Evolutionary conservation across 306 rosid genomes (phyloP), one percentile per base, ranked within the genome.

Genomic region (Gillenia trifoliata): DNA sequence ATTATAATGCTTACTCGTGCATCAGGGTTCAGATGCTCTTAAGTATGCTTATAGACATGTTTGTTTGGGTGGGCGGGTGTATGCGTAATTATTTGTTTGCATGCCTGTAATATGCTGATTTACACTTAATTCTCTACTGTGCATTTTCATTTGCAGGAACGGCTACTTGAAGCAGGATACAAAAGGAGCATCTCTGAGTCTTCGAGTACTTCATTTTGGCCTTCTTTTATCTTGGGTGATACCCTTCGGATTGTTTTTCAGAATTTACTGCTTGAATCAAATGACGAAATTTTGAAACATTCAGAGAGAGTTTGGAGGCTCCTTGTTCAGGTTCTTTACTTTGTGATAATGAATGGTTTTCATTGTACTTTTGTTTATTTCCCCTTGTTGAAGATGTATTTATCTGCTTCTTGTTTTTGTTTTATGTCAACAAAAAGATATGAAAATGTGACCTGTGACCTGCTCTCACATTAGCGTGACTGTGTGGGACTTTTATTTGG

Each of bases 291-390:
- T 81, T 87, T 94, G 89, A 86, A 80, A 70, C 92, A 90, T 83
- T 94, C 98, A 9, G 96, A 91, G 87, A 85, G 97, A 81, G 98
- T 94, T 71, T 94, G 98, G 98, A 83, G 90, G 86, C 96, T 94
- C 49, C 96, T 94, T 77, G 83, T 94, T 84, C 91, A 91, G 98
- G 98, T 93, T 78, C 68, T 75, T 41, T 49, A 38, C 45, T 56
- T 71, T 16, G 70, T 61, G 47, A 64, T 36, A 57, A 34, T 40
- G 30, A 47, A 31, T 11, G 5, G 8, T 5, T 71, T 41, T 30
- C 30, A 41, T 72, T 16, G 11, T 31, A 22, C 1, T 36, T 59
- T 31, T 22, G 20, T 26, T 23, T 29, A 23, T 33, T 10, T 28
- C 22, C 16, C 62, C 11, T 65, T 47, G 20, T 47, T 47, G 52